Conservation (phyloP, 805 yeast species). For the Candida berthetii region DNA sequence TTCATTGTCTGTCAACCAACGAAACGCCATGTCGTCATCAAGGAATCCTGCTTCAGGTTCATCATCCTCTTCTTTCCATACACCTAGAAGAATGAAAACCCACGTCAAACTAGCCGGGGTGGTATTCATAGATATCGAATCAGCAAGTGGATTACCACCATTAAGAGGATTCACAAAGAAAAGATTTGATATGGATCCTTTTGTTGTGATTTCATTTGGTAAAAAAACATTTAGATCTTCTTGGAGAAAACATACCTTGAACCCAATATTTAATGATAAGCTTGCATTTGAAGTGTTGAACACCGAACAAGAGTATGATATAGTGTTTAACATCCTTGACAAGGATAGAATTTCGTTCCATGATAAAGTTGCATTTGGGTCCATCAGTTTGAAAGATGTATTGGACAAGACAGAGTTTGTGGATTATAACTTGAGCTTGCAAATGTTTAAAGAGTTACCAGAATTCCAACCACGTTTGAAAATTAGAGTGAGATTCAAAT, state of each 20-base stretch:
- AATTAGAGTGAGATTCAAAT: slow-evolving; percentile 57
- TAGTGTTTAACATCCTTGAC: slow-evolving; percentile 73
- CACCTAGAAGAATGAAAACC: too few species aligned
- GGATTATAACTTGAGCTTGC: slow-evolving; percentile 29
- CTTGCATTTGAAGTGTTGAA: slow-evolving; percentile 67
- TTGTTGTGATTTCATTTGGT: slow-evolving; percentile 87
- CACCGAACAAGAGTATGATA: slow-evolving; percentile 59
- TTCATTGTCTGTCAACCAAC: too few species aligned
- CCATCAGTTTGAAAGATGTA: slow-evolving; percentile 49
- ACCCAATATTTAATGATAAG: slow-evolving; percentile 78
- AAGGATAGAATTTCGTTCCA: slow-evolving; percentile 79
- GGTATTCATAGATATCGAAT: slow-evolving; percentile 65
- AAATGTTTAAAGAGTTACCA: slow-evolving; percentile 15
- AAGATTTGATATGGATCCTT: slow-evolving; percentile 95
- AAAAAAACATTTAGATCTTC: slow-evolving; percentile 82
- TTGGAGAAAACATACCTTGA: slow-evolving; percentile 74
- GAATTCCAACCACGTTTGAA: slow-evolving; percentile 46
- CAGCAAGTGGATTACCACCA: slow-evolving; percentile 77
- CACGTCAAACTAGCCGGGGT: slow-evolving; percentile 44
- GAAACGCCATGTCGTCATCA: too few species aligned
- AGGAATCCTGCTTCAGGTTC: too few species aligned
- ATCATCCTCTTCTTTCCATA: too few species aligned
- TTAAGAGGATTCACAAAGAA: slow-evolving; percentile 56
- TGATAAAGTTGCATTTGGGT: slow-evolving; percentile 70
- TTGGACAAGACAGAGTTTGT: slow-evolving; percentile 17